Evolutionary conservation across 176 grass and related monocot genomes (phyloP).

Genomic region (Oryza brachyantha): DNA sequence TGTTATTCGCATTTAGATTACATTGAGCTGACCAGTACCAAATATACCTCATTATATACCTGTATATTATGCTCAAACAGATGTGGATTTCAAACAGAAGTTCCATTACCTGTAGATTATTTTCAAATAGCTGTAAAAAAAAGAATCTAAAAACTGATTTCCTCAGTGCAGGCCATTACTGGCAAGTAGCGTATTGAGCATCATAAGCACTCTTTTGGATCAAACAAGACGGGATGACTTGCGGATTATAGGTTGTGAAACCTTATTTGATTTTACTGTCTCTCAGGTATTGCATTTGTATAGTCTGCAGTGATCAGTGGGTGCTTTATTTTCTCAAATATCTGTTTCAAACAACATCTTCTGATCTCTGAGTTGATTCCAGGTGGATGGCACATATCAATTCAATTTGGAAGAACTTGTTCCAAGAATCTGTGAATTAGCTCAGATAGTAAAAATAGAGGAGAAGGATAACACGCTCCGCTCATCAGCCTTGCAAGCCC

Average conservation of each 20-base stretch:
- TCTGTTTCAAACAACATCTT: neutral
- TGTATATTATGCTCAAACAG: neutral
- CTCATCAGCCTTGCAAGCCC: conserved; percentile 60
- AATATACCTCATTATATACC: neutral
- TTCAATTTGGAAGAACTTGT: conserved; percentile 90
- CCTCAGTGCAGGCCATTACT: conserved; percentile 70
- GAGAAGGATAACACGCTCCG: conserved; percentile 38
- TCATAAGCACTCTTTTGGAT: conserved; percentile 76
- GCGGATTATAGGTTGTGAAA: conserved; percentile 73
- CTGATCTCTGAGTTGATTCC: conserved; percentile 19
- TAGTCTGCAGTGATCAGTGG: neutral
- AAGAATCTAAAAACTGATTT: conserved; percentile 18
- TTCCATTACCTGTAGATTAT: neutral
- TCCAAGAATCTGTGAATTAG: conserved; percentile 70
- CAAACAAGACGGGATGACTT: conserved; percentile 87
- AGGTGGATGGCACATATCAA: conserved; percentile 90
- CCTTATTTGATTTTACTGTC: conserved; percentile 83
- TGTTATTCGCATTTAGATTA: neutral
- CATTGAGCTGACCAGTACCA: neutral
- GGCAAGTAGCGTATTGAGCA: conserved; percentile 74
- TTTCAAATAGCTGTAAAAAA: neutral
- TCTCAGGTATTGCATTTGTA: conserved; percentile 57
- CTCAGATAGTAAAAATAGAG: conserved; percentile 63
- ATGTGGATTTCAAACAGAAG: conserved; percentile 3
- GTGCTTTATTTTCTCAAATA: neutral